Evolutionary conservation across 2,329 filamentous ascomycete genomes (phyloP).

Genomic region (Acrocalymma vagum): DNA sequence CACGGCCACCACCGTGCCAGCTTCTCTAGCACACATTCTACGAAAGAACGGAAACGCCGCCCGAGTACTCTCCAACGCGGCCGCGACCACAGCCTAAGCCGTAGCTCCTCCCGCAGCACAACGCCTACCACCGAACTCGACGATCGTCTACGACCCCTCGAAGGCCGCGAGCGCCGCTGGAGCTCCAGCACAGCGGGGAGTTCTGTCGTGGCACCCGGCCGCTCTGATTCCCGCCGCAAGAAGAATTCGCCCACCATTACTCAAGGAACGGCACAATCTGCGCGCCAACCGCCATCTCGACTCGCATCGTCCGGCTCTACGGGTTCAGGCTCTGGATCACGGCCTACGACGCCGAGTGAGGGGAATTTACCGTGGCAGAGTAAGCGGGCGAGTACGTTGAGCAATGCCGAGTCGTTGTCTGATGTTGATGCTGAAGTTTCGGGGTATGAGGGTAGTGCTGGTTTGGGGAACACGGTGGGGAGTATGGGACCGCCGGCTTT

Average conservation of each 20-base stretch:
- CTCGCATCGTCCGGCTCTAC: conserved; percentile 15
- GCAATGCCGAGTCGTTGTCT: conserved; percentile 32
- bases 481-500: conserved; percentile 23
- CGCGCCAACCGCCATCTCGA: conserved; percentile 28
- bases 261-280: conserved; percentile 34
- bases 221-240: conserved; percentile 27
- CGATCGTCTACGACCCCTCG: conserved; percentile 27
- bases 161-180: conserved; percentile 38
- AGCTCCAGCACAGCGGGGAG: conserved; percentile 43
- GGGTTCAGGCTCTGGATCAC: too few species aligned
- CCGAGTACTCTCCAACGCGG: conserved; percentile 22
- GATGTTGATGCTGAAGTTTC: conserved; percentile 26
- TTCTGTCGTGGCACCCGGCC: conserved; percentile 21
- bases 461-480: conserved; percentile 7
- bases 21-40: conserved; percentile 39
- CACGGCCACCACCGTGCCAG: conserved; percentile 10
- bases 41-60: conserved; percentile 28
- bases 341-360: conserved; percentile 39
- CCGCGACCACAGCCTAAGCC: conserved; percentile 16
- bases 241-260: conserved; percentile 19
- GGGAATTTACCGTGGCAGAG: conserved; percentile 32
- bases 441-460: conserved; percentile 6
- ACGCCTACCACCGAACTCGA: conserved; percentile 43
- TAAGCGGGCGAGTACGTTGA: conserved; percentile 44
- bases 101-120: conserved; percentile 33